phyloP scores from a whole-genome alignment of 495 filamentous ascomycete genomes.

The Rostrohypoxylon terebratum region DNA sequence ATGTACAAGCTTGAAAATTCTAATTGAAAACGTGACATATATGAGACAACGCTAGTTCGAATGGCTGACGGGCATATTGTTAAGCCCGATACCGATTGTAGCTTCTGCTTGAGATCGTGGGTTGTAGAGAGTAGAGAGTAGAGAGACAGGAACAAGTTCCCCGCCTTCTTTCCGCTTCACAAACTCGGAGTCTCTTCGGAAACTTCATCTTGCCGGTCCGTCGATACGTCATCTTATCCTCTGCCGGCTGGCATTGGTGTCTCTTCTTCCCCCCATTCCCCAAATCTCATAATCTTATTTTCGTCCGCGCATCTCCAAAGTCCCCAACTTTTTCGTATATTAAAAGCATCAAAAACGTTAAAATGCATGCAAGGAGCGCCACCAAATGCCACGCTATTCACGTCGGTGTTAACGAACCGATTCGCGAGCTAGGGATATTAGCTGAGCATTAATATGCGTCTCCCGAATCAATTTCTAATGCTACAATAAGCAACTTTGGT shows the following conservation, averaged over 20 bases:
- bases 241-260: background rate
- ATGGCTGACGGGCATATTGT: constrained; percentile 11
- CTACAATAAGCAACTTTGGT: constrained; percentile 28
- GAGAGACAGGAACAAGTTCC: background rate
- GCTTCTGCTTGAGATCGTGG: background rate
- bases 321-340: constrained; percentile 21
- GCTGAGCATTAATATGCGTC: constrained; percentile 39
- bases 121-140: background rate
- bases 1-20: background rate
- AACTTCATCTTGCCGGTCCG: constrained; percentile 11
- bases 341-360: background rate
- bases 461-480: constrained; percentile 35
- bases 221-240: constrained; percentile 20
- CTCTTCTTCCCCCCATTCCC: background rate
- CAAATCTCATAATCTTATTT: constrained; percentile 21
- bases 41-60: background rate
- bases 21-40: background rate
- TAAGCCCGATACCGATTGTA: constrained; percentile 25
- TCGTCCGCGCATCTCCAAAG: constrained; percentile 22
- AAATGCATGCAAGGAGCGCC: background rate
- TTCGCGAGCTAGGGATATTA: constrained; percentile 23
- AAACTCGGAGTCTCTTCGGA: constrained; percentile 25
- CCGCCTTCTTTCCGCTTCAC: background rate
- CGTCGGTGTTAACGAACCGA: constrained; percentile 26
- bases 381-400: constrained; percentile 11